phyloP scores from a whole-genome alignment of 305 asterid species.

The Striga hermonthica region DNA sequence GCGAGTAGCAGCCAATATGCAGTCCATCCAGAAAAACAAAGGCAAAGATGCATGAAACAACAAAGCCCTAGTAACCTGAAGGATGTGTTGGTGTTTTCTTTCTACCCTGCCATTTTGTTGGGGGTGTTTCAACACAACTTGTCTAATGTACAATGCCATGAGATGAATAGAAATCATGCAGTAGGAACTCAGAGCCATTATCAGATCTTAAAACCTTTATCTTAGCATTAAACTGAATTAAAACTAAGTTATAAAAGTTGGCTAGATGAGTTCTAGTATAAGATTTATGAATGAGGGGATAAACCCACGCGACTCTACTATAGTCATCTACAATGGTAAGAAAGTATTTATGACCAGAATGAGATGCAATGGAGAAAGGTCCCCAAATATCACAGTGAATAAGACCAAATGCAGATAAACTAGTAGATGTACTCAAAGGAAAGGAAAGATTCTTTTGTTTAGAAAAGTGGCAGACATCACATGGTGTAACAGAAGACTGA shows the following conservation, averaged over 20 bases:
- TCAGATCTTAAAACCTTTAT: background rate
- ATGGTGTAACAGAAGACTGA: no score
- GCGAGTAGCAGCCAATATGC: background rate
- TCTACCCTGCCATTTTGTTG: no score
- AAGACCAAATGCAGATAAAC: background rate
- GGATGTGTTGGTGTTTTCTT: no score
- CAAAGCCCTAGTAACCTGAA: background rate
- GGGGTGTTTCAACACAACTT: background rate
- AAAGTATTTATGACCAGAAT: background rate
- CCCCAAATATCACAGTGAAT: slow-evolving; percentile 6
- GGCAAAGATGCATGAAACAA: background rate
- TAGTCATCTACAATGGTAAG: background rate
- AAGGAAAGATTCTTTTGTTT: no score
- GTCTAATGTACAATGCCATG: background rate
- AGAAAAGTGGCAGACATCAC: no score
- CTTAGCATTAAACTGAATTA: background rate
- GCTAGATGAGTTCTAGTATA: background rate
- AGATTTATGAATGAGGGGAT: background rate
- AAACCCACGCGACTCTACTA: background rate
- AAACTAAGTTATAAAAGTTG: background rate
- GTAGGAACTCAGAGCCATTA: background rate
- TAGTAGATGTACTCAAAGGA: no score
- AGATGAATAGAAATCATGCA: background rate
- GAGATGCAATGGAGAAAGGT: background rate
- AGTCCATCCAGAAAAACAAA: background rate